Conservation (phyloP, 345 rosid genomes). For the Laguncularia racemosa region DNA sequence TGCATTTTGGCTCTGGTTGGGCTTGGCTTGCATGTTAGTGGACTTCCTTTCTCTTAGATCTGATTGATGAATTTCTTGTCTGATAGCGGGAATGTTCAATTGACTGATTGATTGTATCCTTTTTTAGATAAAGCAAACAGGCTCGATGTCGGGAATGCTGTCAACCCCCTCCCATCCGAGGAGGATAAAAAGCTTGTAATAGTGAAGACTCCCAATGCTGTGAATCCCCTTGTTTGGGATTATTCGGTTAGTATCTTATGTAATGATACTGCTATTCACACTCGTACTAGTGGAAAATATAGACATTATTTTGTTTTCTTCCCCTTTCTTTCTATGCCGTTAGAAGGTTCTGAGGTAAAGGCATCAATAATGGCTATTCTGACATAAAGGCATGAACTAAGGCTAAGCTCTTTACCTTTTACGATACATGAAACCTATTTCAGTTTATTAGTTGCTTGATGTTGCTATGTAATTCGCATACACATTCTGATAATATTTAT, state of each 20-base stretch:
- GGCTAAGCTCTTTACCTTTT: no score
- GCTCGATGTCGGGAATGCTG: slow-evolving; percentile 57
- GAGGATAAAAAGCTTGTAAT: slow-evolving; percentile 76
- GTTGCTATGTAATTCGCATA: background rate
- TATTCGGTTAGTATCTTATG: slow-evolving; percentile 46
- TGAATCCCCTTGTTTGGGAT: slow-evolving; percentile 94
- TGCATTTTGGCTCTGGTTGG: slow-evolving; percentile 96
- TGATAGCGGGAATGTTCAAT: no score
- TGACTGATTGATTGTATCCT: background rate
- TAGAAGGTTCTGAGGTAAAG: no score
- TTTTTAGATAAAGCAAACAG: slow-evolving; percentile 69
- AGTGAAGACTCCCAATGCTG: slow-evolving; percentile 82
- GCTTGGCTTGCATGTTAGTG: slow-evolving; percentile 89
- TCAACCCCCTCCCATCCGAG: slow-evolving; percentile 58
- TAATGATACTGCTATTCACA: background rate
- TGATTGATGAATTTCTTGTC: slow-evolving; percentile 7
- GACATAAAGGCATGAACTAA: no score
- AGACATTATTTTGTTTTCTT: background rate
- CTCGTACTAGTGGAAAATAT: background rate
- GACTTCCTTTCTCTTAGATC: slow-evolving; percentile 1
- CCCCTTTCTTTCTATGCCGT: no score
- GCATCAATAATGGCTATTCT: no score
- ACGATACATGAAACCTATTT: background rate
- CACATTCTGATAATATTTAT: slow-evolving; percentile 5
- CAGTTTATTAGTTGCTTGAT: slow-evolving; percentile 1